phyloP scores from a whole-genome alignment of 768 basidiomycete genomes.

The Amanita fuliginea region DNA sequence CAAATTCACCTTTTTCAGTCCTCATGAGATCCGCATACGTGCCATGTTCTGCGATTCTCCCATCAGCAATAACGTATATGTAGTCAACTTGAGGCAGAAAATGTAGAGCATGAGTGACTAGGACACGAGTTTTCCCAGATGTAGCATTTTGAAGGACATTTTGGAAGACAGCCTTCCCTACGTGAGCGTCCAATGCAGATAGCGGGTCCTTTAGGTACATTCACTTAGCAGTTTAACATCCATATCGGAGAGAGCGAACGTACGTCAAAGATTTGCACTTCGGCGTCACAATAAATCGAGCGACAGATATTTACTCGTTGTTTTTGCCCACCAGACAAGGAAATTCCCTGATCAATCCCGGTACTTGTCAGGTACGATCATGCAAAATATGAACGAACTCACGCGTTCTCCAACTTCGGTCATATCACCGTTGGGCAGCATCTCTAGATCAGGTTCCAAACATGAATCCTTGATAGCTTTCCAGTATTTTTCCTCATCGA shows the following conservation, averaged over 20 bases:
- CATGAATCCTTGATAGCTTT: constrained; percentile 68
- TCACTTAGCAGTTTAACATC: background rate
- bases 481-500: constrained; percentile 78
- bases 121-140: constrained; percentile 65
- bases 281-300: constrained; percentile 76
- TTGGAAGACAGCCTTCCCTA: constrained; percentile 80
- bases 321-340: constrained; percentile 71
- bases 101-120: constrained; percentile 89
- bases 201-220: constrained; percentile 50
- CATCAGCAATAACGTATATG: constrained; percentile 70
- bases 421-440: constrained; percentile 66
- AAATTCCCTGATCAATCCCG: constrained; percentile 53
- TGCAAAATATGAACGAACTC: background rate
- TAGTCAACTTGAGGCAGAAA: constrained; percentile 84
- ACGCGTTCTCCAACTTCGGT: constrained; percentile 78
- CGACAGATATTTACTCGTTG: constrained; percentile 82
- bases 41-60: constrained; percentile 70
- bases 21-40: constrained; percentile 64
- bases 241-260: constrained; percentile 8
- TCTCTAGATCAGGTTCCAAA: constrained; percentile 68
- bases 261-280: constrained; percentile 79
- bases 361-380: constrained; percentile 3
- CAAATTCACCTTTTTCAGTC: constrained; percentile 49
- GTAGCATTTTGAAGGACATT: constrained; percentile 63
- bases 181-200: constrained; percentile 88